Base-by-base conservation (phyloP, 2,329 filamentous ascomycete species). In the Gaeumannomyces sp. region DNA sequence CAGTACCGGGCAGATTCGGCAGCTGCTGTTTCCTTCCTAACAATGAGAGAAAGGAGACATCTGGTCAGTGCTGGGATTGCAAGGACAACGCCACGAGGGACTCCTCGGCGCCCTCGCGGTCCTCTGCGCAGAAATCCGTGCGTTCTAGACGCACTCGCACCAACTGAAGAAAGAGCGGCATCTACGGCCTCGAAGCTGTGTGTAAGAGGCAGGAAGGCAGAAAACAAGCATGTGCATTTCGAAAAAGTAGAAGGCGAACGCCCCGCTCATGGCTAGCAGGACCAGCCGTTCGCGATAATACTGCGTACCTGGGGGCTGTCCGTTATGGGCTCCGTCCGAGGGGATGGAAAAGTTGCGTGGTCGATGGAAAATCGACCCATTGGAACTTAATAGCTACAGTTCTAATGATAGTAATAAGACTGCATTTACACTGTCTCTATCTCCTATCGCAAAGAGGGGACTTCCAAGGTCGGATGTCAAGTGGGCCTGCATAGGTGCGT, bases 61-160 rank as follows among this genome's bases (percentile, higher is more conserved):
- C 68, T n/a, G 72, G 74, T 45, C 71, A 72, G 60, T 79, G 77
- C 65, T 79, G 77, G 76, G 67, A 71, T n/a, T 80, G 77, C 68
- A 76, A 72, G 59, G 74, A 77, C 27, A 69, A 69, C 8, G 33
- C 33, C 33, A 2, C 2, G 33, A 35, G 13, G 33, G 33, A 35
- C 33, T 10, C 33, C 13, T 35, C 33, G 10, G 33, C 10, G 10
- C 13, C 33, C 33, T 35, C 33, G 8, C 33, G 33, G 33, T 5
- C 33, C 33, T 35, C 33, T 14, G 13, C 33, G 33, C 33, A 35
- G 33, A 35, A 14, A 14, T 2, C 8, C 13, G 13, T 10, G 33
- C 13, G 33, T 14, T 2, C 13, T 8, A 35, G 33, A 35, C 33
- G 33, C 33, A 35, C 33, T 10, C 33, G 13, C 33, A 10, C 33